A percentile compares a stretch with the other conserved stretches of the same genome.
These are phyloP conservation scores for Rubroshorea leprosula DNA, from an alignment of 345 rosid species.

Conservation along the genomic window DNA sequence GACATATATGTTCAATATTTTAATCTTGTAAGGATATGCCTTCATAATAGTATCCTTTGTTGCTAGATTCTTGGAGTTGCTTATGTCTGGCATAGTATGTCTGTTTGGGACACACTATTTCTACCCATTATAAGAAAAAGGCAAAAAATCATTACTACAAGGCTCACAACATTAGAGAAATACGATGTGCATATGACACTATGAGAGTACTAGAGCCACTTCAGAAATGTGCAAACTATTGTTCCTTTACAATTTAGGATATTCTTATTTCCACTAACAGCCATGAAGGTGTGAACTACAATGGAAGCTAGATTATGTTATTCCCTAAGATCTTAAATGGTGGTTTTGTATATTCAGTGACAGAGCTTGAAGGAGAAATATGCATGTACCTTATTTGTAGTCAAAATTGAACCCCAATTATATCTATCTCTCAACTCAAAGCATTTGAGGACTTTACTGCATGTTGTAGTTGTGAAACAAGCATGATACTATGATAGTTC, in stretches of 20 bases:
- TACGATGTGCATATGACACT: background rate
- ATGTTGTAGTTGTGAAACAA: background rate
- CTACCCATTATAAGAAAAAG: background rate
- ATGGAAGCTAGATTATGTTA: background rate
- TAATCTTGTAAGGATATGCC: background rate
- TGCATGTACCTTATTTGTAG: background rate
- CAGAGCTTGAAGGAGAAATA: background rate
- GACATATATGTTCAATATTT: conserved; percentile 1
- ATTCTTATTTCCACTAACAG: background rate
- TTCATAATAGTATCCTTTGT: background rate
- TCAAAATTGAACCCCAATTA: background rate
- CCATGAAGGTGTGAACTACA: background rate
- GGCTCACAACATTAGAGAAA: background rate
- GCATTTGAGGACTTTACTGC: background rate
- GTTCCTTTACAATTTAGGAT: background rate
- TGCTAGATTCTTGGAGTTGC: background rate
- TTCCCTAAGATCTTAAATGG: background rate
- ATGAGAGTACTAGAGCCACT: background rate
- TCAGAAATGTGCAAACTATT: background rate
- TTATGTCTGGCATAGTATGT: background rate
- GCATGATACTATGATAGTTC: conserved; percentile 1
- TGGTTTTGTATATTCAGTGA: background rate
- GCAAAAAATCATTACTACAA: background rate
- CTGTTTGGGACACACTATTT: background rate
- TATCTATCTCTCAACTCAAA: background rate